phyloP scores from a whole-genome alignment of 2,329 filamentous ascomycete species.

The Cladosporium sp. region DNA sequence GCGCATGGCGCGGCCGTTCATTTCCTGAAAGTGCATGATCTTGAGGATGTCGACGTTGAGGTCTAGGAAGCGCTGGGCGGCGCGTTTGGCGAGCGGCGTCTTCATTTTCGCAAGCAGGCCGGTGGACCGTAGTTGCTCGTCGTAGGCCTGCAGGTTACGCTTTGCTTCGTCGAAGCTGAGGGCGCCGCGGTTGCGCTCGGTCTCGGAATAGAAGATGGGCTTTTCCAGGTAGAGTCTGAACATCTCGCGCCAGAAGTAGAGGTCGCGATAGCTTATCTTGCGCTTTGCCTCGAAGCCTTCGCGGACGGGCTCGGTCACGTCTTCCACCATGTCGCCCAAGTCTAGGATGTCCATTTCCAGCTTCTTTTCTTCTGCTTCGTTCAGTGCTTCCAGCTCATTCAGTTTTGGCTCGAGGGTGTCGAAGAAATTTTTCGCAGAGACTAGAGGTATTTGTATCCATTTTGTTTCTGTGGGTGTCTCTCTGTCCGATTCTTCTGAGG shows the following conservation, averaged over 20 bases:
- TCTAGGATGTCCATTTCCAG: slow-evolving; percentile 65
- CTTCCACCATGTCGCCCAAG: slow-evolving; percentile 66
- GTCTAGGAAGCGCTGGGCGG: slow-evolving; percentile 68
- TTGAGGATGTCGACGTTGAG: slow-evolving; percentile 78
- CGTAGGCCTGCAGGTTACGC: slow-evolving; percentile 70
- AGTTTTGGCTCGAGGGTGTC: slow-evolving; percentile 72
- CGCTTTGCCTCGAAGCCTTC: slow-evolving; percentile 44
- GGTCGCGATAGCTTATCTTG: slow-evolving; percentile 51
- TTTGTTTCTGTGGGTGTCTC: slow-evolving; percentile 26
- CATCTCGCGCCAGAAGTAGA: slow-evolving; percentile 76
- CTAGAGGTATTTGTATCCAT: slow-evolving; percentile 72
- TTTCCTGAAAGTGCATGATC: slow-evolving; percentile 79
- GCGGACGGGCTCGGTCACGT: slow-evolving; percentile 65
- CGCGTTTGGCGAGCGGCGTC: slow-evolving; percentile 63
- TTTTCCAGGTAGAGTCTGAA: slow-evolving; percentile 81
- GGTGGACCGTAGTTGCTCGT: slow-evolving; percentile 63
- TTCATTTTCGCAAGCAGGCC: slow-evolving; percentile 65
- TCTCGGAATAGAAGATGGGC: slow-evolving; percentile 78
- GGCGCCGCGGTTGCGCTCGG: slow-evolving; percentile 69
- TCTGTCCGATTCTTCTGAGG: slow-evolving; percentile 13
- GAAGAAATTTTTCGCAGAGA: slow-evolving; percentile 80
- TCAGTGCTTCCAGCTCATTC: slow-evolving; percentile 66
- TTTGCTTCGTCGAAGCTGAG: slow-evolving; percentile 67
- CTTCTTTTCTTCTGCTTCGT: slow-evolving; percentile 64
- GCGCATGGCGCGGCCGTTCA: slow-evolving; percentile 73